Evolutionary conservation across 2,329 filamentous ascomycete genomes (phyloP).

Genomic region (Dactylellina haptotyla): DNA sequence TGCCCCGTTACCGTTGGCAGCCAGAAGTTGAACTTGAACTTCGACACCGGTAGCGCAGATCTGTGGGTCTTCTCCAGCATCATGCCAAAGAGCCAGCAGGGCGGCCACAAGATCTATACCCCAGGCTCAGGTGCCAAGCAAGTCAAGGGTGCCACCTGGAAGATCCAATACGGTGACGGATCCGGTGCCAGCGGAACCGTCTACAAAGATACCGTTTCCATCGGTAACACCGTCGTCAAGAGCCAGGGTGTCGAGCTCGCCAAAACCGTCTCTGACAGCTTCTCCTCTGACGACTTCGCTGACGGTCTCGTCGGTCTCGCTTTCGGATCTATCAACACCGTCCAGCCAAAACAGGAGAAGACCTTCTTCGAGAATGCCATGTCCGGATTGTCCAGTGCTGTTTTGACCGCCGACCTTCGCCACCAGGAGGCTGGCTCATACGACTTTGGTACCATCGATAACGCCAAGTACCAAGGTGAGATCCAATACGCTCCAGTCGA

Average conservation of each 20-base stretch:
- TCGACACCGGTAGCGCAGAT: constrained; percentile 76
- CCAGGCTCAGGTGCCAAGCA: constrained; percentile 63
- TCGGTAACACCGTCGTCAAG: constrained; percentile 70
- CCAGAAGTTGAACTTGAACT: constrained; percentile 72
- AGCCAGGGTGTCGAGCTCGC: constrained; percentile 75
- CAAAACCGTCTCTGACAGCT: constrained; percentile 66
- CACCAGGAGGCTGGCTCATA: constrained; percentile 65
- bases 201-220: constrained; percentile 72
- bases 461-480: constrained; percentile 66
- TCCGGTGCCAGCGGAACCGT: constrained; percentile 72
- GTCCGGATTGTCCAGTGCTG: constrained; percentile 5
- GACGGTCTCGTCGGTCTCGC: constrained; percentile 77
- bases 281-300: constrained; percentile 60
- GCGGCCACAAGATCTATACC: constrained; percentile 70
- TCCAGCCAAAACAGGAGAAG: constrained; percentile 71
- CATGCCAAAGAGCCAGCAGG: constrained; percentile 65
- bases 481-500: constrained; percentile 67
- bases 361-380: constrained; percentile 80
- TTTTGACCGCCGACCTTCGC: constrained; percentile 64
- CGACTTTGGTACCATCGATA: constrained; percentile 70
- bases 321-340: constrained; percentile 72
- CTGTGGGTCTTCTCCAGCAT: constrained; percentile 77
- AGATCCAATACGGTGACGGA: constrained; percentile 64
- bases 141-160: constrained; percentile 62
- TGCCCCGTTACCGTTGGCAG: constrained; percentile 72